Evolutionary conservation across 441 rosid species (phyloP).

Genomic region (Adansonia gregorii): DNA sequence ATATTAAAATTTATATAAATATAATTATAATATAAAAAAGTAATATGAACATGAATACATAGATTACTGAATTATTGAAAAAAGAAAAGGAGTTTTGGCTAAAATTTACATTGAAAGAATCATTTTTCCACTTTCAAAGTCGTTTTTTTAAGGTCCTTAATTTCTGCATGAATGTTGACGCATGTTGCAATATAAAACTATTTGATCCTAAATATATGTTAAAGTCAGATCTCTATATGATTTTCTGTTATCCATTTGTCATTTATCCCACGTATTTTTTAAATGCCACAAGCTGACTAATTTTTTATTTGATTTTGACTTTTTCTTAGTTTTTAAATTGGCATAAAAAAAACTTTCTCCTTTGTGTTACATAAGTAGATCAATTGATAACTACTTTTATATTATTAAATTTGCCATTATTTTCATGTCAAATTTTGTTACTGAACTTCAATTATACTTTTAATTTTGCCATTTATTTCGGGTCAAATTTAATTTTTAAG

Average conservation of each 20-base stretch:
- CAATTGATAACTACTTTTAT: too few relatives aligned
- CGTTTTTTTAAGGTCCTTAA: background rate
- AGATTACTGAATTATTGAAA: too few relatives aligned
- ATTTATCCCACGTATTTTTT: background rate
- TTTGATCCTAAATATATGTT: background rate
- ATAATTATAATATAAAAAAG: too few relatives aligned
- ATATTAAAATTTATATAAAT: too few relatives aligned
- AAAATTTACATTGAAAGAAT: background rate
- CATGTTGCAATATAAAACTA: constrained; percentile 8
- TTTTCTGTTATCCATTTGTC: background rate
- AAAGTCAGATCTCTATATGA: background rate
- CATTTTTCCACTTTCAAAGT: background rate
- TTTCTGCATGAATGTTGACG: constrained; percentile 6
- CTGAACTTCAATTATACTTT: too few relatives aligned
- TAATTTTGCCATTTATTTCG: too few relatives aligned
- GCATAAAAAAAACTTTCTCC: background rate
- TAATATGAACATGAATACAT: too few relatives aligned
- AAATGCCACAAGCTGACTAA: constrained; percentile 1
- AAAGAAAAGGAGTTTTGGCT: too few relatives aligned
- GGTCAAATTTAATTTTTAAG: too few relatives aligned
- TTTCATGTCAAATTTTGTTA: background rate
- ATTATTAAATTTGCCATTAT: background rate
- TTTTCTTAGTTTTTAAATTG: background rate
- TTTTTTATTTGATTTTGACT: background rate
- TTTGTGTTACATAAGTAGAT: background rate